A percentile compares a stretch with the other conserved stretches of the same genome.
Evolutionary conservation across 2,329 filamentous ascomycete genomes (phyloP).

Genomic region (Sclerotinia nivalis): DNA sequence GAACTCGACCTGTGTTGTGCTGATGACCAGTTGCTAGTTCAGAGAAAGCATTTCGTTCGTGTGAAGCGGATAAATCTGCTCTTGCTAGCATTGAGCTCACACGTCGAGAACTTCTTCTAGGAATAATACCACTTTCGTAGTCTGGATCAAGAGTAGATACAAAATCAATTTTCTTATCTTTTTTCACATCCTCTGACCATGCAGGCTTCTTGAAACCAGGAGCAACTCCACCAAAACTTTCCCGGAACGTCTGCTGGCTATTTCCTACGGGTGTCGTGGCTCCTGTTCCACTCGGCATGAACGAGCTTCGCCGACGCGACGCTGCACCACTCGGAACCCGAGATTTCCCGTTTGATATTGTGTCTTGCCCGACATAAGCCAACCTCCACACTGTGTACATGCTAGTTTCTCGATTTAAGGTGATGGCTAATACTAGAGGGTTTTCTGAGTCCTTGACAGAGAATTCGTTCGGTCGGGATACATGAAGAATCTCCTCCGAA

Average conservation of each 20-base stretch:
- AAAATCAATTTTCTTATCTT: slow-evolving; percentile 54
- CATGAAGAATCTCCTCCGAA: slow-evolving; percentile 80
- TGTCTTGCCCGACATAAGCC: slow-evolving; percentile 70
- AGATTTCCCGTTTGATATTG: slow-evolving; percentile 45
- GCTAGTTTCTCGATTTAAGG: slow-evolving; percentile 73
- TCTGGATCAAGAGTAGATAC: slow-evolving; percentile 73
- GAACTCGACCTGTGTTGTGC: slow-evolving; percentile 45
- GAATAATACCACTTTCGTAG: slow-evolving; percentile 53
- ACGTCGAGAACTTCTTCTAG: slow-evolving; percentile 66
- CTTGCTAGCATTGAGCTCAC: slow-evolving; percentile 90
- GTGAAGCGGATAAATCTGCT: slow-evolving; percentile 81
- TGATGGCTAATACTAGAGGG: slow-evolving; percentile 73
- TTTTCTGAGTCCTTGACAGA: slow-evolving; percentile 43
- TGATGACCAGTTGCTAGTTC: slow-evolving; percentile 59
- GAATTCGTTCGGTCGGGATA: slow-evolving; percentile 66
- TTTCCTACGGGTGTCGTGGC: slow-evolving; percentile 68
- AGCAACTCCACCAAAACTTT: slow-evolving; percentile 65
- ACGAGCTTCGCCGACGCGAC: slow-evolving; percentile 57
- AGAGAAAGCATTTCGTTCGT: slow-evolving; percentile 77
- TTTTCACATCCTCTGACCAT: slow-evolving; percentile 32
- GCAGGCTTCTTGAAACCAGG: slow-evolving; percentile 29
- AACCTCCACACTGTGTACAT: slow-evolving; percentile 85
- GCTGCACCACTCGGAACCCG: slow-evolving; percentile 42
- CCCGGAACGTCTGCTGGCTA: slow-evolving; percentile 64
- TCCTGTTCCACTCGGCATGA: slow-evolving; percentile 71